Evolutionary conservation across 371 early-diverging fungal species (phyloP).

Genomic region (Phascolomyces articulosus): DNA sequence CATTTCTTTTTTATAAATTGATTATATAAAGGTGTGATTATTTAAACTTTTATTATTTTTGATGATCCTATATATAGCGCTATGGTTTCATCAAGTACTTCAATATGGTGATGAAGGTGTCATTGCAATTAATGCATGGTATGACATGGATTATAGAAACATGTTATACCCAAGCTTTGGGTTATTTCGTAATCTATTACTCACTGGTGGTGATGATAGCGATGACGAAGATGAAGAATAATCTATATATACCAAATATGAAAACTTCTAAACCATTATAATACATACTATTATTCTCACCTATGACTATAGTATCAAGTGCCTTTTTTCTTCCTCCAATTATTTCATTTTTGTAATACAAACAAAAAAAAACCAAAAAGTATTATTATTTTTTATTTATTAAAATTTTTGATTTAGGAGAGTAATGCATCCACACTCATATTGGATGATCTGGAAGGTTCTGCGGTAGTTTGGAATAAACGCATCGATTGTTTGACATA

Average conservation of each 20-base stretch:
- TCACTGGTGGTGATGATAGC: background rate
- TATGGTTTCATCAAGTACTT: conserved; percentile 81
- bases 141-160: conserved; percentile 67
- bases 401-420: conserved; percentile 2
- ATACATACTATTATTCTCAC: no score
- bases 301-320: no score
- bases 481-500: conserved; percentile 3
- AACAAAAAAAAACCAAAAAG: background rate
- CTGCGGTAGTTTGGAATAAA: background rate
- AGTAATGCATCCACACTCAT: conserved; percentile 23
- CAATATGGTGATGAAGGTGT: conserved; percentile 66
- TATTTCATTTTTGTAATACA: no score
- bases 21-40: background rate
- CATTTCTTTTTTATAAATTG: background rate
- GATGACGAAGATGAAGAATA: background rate
- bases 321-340: no score
- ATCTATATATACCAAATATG: no score
- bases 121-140: conserved; percentile 87
- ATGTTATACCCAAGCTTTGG: conserved; percentile 38
- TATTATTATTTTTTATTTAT: background rate
- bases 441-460: background rate
- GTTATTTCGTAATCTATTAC: conserved; percentile 33
- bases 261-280: no score
- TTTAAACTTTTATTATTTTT: no score
- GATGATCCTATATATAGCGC: conserved; percentile 31